Evolutionary conservation across 2,329 filamentous ascomycete genomes (phyloP), one percentile per base, ranked within the genome.

Genomic region (Clonostachys rosea): DNA sequence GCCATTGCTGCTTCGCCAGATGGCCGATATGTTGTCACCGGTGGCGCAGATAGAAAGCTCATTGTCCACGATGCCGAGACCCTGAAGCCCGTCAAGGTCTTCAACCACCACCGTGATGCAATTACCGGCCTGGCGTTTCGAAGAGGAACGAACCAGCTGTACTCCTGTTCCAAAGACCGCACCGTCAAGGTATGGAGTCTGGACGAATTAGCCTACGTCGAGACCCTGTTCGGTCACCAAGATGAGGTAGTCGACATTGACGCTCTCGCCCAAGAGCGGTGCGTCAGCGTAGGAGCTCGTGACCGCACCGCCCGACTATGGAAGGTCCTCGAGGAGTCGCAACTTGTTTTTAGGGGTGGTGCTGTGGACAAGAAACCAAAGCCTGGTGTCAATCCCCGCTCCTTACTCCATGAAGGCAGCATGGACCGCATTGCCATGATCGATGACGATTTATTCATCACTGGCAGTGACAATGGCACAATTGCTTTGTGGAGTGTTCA

Each of bases 111-210:
- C 69, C 83, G 94, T 50, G 94, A 95, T 59, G 81, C 89, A 14
- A 83, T 99, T 44, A 92, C 88, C 7, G 86, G 86, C 1, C 73
- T 99, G 16, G 87, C 86, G 1, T 99, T 99, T 63, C 85, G 91
- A 36, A 79, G 89, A 52, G 89, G 87, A 44, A 91, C 88, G 14
- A 95, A 96, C 60, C 91, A 96, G 67, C 73, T 99, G 17, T 99
- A 95, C 70, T 95, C 90, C 5, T 86, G 87, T 49, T 94, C 89
- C 46, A 88, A 86, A 59, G 94, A 99, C 67, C 83, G 94, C 40
- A 96, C 92, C 4, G 86, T 99, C 62, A 97, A 97, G 67, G 87
- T 95, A 34, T 99, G 92, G 90, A 92, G 87, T 55, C 73, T 96
- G 40, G 87, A 96, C 56, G 91, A 95, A 63, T 77, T 96, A 51